phyloP scores from a whole-genome alignment of 345 rosid genomes.

The Eucalyptus cloeziana region DNA sequence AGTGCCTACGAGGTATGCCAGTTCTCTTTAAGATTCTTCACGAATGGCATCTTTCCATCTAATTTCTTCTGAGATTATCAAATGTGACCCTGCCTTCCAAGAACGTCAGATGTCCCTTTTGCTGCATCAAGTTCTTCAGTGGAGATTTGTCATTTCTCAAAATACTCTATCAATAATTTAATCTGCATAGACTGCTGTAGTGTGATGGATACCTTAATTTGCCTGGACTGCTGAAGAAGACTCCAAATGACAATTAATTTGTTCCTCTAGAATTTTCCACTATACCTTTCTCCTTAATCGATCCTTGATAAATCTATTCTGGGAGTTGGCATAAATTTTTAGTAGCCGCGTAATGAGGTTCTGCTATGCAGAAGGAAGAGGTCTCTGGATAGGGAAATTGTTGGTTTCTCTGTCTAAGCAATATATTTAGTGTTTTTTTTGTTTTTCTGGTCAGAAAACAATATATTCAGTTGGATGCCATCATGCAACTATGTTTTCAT shows the following conservation, averaged over 20 bases:
- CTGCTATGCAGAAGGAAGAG: neutral
- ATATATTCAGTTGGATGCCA: neutral
- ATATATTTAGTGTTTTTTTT: neutral
- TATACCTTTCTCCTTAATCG: neutral
- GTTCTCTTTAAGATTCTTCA: neutral
- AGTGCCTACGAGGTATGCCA: conserved; percentile 67
- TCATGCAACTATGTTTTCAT: neutral
- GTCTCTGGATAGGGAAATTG: neutral
- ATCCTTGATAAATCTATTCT: neutral
- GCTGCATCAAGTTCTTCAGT: neutral
- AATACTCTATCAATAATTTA: neutral
- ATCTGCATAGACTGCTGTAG: neutral
- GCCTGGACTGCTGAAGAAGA: neutral
- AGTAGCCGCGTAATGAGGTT: neutral
- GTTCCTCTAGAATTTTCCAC: neutral
- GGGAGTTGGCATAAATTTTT: neutral
- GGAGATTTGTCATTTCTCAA: neutral
- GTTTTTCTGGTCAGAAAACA: neutral
- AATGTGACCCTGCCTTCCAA: neutral
- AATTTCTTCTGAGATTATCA: neutral
- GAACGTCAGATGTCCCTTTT: neutral
- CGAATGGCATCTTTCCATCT: neutral
- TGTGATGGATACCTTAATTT: neutral
- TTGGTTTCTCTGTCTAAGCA: neutral
- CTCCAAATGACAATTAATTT: neutral